Evolutionary conservation across 805 yeast genomes (phyloP), one percentile per base, ranked within the genome.

Genomic region (Myxozyma vanderwaltii): DNA sequence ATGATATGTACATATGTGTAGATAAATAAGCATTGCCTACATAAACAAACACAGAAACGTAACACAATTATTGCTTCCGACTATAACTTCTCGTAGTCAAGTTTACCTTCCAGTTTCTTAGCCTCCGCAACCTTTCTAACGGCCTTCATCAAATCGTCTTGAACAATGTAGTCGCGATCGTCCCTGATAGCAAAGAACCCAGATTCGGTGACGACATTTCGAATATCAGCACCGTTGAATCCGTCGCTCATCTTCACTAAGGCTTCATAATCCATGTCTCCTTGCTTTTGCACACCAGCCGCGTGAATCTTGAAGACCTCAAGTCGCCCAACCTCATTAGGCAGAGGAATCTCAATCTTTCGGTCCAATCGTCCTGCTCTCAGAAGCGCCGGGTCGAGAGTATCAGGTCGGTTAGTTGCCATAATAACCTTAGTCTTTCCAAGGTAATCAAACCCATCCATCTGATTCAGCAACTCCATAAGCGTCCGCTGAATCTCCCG

Each of bases 361-460:
- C 98, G 84, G 76, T 92, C 99, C 72, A 92, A 83, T 78, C 99
- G 86, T 67, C 99, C 99, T 1, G 99, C 97, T 79, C 99, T 88
- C 69, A 92, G 81, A 68, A 92, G 80, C 3, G 99, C 99, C 13
- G 99, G 99, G 75, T 92, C 99, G 66, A 92, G 80, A 12, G 98
- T 94, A 72, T 92, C 99, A 10, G 99, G 99, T 77, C 99, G 84
- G 75, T 92, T 92, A n/a, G 99, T 92, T 35, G 99, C 99, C 99
- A 92, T 92, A 70, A 92, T 92, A 54, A 92, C 91, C 77, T 92
- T 92, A 1, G 99, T 92, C 75, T 91, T 96, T 27, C 99, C 99
- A 70, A 92, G 81, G 59, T 90, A 88, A 74, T 92, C 98, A 74
- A 92, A 92, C 61, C 99, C 99, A 74, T 92, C 99, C 98, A 92